These are phyloP conservation scores for Calvatia gigantea DNA, from an alignment of 768 basidiomycete species.

Conservation along the genomic window DNA sequence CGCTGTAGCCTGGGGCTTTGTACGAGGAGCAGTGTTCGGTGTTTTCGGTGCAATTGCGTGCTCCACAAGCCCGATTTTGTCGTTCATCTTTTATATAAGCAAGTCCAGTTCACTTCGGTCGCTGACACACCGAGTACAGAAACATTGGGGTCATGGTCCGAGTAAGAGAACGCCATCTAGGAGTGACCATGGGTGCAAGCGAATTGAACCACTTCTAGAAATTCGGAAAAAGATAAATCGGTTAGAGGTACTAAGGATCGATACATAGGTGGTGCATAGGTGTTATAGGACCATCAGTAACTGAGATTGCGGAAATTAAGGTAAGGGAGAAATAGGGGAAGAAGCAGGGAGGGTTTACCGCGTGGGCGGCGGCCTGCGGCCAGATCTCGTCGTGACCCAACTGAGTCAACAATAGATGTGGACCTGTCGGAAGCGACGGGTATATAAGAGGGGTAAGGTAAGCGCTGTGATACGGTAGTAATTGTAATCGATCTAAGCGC, in stretches of 20 bases:
- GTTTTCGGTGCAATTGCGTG: background rate
- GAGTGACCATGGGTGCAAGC: background rate
- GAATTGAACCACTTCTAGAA: constrained; percentile 5
- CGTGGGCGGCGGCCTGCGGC: background rate
- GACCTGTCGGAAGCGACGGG: constrained; percentile 4
- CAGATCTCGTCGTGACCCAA: too few relatives aligned
- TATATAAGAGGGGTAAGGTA: background rate
- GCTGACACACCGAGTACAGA: background rate
- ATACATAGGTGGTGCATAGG: too few relatives aligned
- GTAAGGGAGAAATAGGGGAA: background rate
- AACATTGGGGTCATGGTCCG: background rate
- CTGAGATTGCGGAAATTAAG: background rate
- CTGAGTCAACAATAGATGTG: background rate
- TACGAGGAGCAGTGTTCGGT: constrained; percentile 7
- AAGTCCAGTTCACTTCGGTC: background rate
- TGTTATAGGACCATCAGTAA: background rate
- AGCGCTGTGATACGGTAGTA: constrained; percentile 1
- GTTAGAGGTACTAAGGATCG: too few relatives aligned
- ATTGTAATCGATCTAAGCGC: background rate
- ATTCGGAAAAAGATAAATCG: background rate
- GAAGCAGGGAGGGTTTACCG: background rate
- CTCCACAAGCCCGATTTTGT: background rate
- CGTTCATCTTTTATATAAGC: background rate
- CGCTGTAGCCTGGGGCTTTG: background rate
- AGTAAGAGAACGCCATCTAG: background rate